Percentiles rank a stretch among this genome's conserved stretches.
phyloP scores from a whole-genome alignment of 441 rosid genomes.

The Adansonia gregorii region DNA sequence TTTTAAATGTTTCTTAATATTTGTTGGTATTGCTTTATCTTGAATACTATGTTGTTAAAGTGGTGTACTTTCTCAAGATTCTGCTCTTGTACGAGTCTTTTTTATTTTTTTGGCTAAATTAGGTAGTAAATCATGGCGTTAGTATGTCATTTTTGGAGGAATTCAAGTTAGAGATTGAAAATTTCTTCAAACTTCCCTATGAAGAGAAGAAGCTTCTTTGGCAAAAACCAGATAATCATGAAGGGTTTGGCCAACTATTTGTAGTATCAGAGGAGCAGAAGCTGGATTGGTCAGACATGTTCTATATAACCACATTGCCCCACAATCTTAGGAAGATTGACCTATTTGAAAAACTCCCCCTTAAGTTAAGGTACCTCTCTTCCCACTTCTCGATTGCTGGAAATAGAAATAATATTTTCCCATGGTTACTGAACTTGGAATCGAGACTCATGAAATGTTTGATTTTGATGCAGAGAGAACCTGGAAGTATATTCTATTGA shows the following conservation, averaged over 20 bases:
- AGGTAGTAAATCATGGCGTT: slow-evolving; percentile 48
- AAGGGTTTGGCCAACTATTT: slow-evolving; percentile 51
- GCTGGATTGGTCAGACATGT: slow-evolving; percentile 56
- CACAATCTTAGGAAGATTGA: slow-evolving; percentile 28
- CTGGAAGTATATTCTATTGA: slow-evolving; percentile 35
- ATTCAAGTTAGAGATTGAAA: slow-evolving; percentile 36
- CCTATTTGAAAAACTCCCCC: slow-evolving; percentile 43
- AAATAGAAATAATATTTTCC: background rate
- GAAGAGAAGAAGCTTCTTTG: slow-evolving; percentile 48
- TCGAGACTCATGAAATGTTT: background rate
- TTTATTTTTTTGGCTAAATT: background rate
- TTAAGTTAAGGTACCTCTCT: slow-evolving; percentile 38
- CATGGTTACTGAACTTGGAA: background rate
- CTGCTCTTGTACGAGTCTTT: background rate
- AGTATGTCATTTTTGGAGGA: slow-evolving; percentile 40
- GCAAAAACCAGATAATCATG: slow-evolving; percentile 45
- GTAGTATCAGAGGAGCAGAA: slow-evolving; percentile 51
- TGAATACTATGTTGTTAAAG: background rate
- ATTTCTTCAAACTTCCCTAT: slow-evolving; percentile 43
- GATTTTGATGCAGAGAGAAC: slow-evolving; percentile 31
- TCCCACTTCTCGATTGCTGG: background rate
- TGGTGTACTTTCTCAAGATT: no score
- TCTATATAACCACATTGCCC: slow-evolving; percentile 43
- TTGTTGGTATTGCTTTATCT: background rate
- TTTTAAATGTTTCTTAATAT: background rate